Base-by-base conservation (phyloP, 1,284 basidiomycete genomes). In the Pseudozyma sp. region DNA sequence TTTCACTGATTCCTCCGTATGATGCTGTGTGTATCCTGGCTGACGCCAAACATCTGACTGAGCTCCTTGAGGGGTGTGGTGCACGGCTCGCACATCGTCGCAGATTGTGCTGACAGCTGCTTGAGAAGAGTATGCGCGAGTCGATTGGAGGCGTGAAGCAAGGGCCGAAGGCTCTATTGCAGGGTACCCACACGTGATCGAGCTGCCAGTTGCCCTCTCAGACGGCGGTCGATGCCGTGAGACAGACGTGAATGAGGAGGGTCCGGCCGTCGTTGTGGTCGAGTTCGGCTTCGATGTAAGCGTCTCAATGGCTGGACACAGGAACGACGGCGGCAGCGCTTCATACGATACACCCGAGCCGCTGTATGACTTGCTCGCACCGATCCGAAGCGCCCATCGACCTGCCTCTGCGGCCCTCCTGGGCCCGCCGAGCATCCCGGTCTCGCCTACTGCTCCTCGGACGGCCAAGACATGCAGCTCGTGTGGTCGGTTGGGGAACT, bases 351-450 rank as follows among this genome's bases (percentile, higher is more conserved):
- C 19, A 13, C 44, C 13, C 10, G 33, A 39, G 13, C 19, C 17
- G 13, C 48, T 46, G 37, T 43, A 7, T 24, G 29, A 7, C 14
- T 33, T 48, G 14, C 17, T 50, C 1, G 54, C 48, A 30, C 48
- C 45, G 37, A 17, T n/a, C 0, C 17, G 19, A n/a, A 69, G 24
- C 34, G 45, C 53, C 17, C 56, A 11, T 10, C 40, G 35, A 17
- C 60, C 48, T 5, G 53, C 60, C 34, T 49, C 50, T 39, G 53
- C 53, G 56, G 56, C 60, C 45, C 60, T 11, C 45, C 49, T 44
- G 44, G 61, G 46, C 50, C 56, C 67, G 53, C 56, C 61, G 52
- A 69, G 55, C 67, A 69, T 69, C 52, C 46, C 56, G 54, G 56
- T 57, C 49, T 31, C 56, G 49, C 53, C 61, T 60, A 63, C 67